Evolutionary conservation across 2,329 filamentous ascomycete genomes (phyloP).

Genomic region (Xenoacremonium recifei): DNA sequence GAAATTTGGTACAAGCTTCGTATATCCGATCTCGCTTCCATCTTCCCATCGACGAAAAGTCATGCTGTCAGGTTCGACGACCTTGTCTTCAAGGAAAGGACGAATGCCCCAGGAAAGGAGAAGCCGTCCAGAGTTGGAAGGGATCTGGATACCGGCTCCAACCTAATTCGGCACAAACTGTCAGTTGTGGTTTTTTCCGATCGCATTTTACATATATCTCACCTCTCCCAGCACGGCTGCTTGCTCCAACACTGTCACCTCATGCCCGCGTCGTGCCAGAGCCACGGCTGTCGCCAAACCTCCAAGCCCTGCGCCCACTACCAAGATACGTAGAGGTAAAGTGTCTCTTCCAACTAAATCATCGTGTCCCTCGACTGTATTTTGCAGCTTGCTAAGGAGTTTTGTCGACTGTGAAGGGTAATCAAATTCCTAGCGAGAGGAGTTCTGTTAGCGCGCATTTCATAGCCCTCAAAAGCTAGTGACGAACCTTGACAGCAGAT

Average conservation of each 20-base stretch:
- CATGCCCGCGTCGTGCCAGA: slow-evolving; percentile 33
- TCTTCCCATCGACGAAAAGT: slow-evolving; percentile 29
- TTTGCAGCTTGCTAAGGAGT: slow-evolving; percentile 3
- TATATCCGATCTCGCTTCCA: slow-evolving; percentile 28
- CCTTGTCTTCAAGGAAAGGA: slow-evolving; percentile 10
- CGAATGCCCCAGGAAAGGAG: slow-evolving; percentile 31
- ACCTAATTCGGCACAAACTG: slow-evolving; percentile 10
- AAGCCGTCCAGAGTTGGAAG: slow-evolving; percentile 30
- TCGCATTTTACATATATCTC: slow-evolving; percentile 3
- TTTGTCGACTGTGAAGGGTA: slow-evolving; percentile 6
- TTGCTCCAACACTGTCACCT: slow-evolving; percentile 39
- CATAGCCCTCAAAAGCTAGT: no score
- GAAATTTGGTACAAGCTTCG: slow-evolving; percentile 27
- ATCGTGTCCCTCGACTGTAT: background rate
- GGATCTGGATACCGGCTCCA: slow-evolving; percentile 32
- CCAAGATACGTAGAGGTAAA: slow-evolving; percentile 1
- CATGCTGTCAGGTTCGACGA: slow-evolving; percentile 22
- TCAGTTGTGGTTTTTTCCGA: background rate
- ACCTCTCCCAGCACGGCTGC: slow-evolving; percentile 39
- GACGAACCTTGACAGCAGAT: no score
- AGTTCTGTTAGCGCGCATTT: no score
- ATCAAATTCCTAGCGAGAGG: slow-evolving; percentile 2
- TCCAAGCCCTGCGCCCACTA: slow-evolving; percentile 42
- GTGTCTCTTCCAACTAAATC: background rate
- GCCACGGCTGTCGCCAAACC: slow-evolving; percentile 40